Evolutionary conservation across 257 asterid genomes (phyloP), one percentile per base, ranked within the genome.

Genomic region (Rauvolfia tetraphylla): DNA sequence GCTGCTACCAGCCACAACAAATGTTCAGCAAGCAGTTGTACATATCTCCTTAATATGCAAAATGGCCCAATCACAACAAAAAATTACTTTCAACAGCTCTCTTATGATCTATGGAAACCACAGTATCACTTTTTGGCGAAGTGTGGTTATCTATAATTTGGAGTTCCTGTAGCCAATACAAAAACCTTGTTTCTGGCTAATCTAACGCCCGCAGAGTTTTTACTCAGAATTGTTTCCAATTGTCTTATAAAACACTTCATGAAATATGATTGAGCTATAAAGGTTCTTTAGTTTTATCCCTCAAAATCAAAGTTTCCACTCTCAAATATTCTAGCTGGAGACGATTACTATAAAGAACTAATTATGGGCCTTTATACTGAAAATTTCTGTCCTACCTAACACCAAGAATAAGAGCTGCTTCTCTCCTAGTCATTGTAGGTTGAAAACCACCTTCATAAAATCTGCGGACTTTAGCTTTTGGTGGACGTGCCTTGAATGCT

Each of bases 361-460:
- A 61, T 25, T 34, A 7, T 14, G 13, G 66, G 20, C 17, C 25
- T 48, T 75, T 71, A 39, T 5, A 2, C 27, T 18, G 34, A 73
- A 56, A 7, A 23, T 22, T 34, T 63, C 7, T 1, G 36, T 39
- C 36, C 59, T 70, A 81, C 87, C 84, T 80, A 34, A 83, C 38
- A 27, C 87, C 87, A 29, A 84, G 83, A 41, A 84, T 84, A 36
- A 84, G 85, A 58, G 87, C 77, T 14, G 87, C 87, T 84, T 81
- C 87, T 58, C 85, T 84, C 75, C 80, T 79, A 13, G 85, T 84
- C 87, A 84, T 84, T 51, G 49, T 78, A 36, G 82, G 79, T 33
- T 81, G 88, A 54, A 84, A 84, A 70, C 88, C 85, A 27, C 85
- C 85, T 79, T 76, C 88, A 57, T 84, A 84, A 72, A 81, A 84